phyloP scores from a whole-genome alignment of 1,139 yeast species.

The Geotrichum klebahnii region DNA sequence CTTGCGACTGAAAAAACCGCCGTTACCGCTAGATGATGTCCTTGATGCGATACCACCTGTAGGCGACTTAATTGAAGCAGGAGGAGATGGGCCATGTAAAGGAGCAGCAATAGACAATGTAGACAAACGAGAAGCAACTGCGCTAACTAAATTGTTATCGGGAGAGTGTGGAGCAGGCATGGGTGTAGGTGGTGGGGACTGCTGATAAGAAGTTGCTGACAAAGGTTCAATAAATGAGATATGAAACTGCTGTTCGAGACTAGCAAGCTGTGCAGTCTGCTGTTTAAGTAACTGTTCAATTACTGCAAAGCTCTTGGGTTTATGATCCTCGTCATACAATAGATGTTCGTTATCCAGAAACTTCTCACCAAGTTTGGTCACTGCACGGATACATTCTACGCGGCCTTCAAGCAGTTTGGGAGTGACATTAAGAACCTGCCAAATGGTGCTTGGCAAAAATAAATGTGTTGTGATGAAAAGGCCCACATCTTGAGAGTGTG shows the following conservation, averaged over 20 bases:
- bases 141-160: neutral
- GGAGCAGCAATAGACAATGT: neutral
- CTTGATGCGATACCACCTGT: conserved; percentile 3
- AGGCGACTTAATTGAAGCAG: conserved; percentile 12
- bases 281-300: conserved; percentile 7
- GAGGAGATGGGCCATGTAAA: neutral
- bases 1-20: conserved; percentile 4
- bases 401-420: conserved; percentile 26
- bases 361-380: conserved; percentile 26
- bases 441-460: conserved; percentile 27
- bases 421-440: conserved; percentile 25
- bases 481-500: conserved; percentile 28
- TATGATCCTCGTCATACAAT: conserved; percentile 1
- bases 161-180: neutral
- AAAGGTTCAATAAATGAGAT: conserved; percentile 25
- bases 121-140: conserved; percentile 12
- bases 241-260: conserved; percentile 26
- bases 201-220: conserved; percentile 6
- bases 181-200: neutral
- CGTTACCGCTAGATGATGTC: conserved; percentile 1
- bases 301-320: neutral
- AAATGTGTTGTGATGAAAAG: conserved; percentile 27
- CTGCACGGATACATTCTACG: conserved; percentile 26
- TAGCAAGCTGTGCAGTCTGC: conserved; percentile 17
- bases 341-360: conserved; percentile 16